Evolutionary conservation across 345 rosid species (phyloP).

Genomic region (Lepidium didymum): DNA sequence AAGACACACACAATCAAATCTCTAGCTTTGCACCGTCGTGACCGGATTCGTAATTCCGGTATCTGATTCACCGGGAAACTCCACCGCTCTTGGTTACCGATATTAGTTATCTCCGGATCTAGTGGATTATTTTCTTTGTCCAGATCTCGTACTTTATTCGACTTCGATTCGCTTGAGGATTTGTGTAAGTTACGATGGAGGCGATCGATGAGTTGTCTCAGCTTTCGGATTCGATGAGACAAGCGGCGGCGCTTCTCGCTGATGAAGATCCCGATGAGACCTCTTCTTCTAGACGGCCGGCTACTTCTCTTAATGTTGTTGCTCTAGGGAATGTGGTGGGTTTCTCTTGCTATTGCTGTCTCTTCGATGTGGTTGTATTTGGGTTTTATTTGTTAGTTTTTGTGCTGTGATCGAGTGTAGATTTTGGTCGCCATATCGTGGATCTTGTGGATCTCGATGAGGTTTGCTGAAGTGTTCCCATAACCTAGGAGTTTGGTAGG

Average conservation of each 20-base stretch:
- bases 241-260: slow-evolving; percentile 69
- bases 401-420: slow-evolving; percentile 1
- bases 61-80: neutral
- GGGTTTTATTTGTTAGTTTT: neutral
- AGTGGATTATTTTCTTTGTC: neutral
- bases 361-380: slow-evolving; percentile 3
- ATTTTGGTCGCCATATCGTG: slow-evolving; percentile 7
- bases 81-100: neutral
- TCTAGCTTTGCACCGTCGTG: slow-evolving; percentile 19
- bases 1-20: slow-evolving; percentile 1
- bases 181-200: slow-evolving; percentile 44
- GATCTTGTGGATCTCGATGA: slow-evolving; percentile 33
- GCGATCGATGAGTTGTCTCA: slow-evolving; percentile 83
- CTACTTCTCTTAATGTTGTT: slow-evolving; percentile 81
- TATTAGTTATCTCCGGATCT: slow-evolving; percentile 4
- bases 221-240: slow-evolving; percentile 81
- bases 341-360: slow-evolving; percentile 1
- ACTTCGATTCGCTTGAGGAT: neutral
- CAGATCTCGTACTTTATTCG: slow-evolving; percentile 20
- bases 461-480: neutral
- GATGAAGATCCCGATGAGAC: slow-evolving; percentile 88
- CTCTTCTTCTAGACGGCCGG: slow-evolving; percentile 48
- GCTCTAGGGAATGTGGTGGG: slow-evolving; percentile 92
- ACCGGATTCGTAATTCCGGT: slow-evolving; percentile 12
- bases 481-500: slow-evolving; percentile 11